Percentiles rank a stretch among this genome's conserved stretches.
Conservation (phyloP, 345 rosid genomes). For the Eucalyptus brandiana region DNA sequence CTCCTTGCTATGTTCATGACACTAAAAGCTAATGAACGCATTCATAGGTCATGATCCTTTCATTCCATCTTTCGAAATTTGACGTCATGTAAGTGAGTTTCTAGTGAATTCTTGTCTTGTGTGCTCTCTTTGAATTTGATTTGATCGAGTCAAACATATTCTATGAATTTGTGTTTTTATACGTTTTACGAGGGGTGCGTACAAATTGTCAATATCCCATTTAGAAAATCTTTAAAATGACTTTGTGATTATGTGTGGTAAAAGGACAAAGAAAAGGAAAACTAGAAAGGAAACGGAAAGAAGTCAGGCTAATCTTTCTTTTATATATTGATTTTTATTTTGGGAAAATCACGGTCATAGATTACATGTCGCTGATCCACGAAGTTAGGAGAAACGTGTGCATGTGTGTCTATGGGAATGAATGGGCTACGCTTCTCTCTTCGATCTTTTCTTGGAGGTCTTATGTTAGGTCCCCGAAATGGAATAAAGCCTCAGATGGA, state of each 20-base stretch:
- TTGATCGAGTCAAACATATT: neutral
- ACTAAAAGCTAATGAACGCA: fast-evolving
- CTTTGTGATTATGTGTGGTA: neutral
- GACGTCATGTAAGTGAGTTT: neutral
- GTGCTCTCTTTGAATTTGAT: neutral
- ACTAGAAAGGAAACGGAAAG: neutral
- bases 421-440: neutral
- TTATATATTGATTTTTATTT: too few relatives aligned
- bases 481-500: neutral
- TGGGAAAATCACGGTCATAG: neutral
- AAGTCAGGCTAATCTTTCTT: neutral
- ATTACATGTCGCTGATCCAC: neutral
- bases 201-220: neutral
- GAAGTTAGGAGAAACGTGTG: neutral
- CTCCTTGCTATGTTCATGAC: neutral
- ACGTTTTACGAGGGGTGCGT: neutral
- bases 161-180: neutral
- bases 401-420: neutral
- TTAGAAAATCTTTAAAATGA: neutral
- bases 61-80: too few relatives aligned
- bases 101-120: neutral
- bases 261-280: neutral
- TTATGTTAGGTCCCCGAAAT: neutral
- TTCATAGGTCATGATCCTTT: too few relatives aligned
- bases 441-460: neutral